Evolutionary conservation across 2,329 filamentous ascomycete genomes (phyloP), one percentile per base, ranked within the genome.

Genomic region (Plenodomus biglobosus): DNA sequence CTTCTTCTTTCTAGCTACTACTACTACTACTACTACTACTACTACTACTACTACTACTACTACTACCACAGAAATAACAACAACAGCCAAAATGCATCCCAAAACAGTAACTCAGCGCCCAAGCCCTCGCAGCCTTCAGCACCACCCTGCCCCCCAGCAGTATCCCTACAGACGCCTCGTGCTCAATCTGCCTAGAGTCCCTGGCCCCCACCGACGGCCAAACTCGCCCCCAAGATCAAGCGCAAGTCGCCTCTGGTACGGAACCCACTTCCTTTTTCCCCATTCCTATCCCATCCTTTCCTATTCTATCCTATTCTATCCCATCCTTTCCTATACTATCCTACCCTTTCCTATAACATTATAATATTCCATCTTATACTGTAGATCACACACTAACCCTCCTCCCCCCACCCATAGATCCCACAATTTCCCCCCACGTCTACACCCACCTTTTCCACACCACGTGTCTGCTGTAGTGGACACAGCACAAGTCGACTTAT

Each of bases 101-200:
- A 15, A 3, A 6, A 32, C 3, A 32, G 8, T 3, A 3, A 32
- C 15, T 15, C 27, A 6, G 27, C 27, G 15, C 27, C 27, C 6
- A 32, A 11, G 27, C 39, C 32, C 24, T 37, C 36, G 20, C 36
- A 2, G 21, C 13, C 37, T 38, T 39, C 37, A 40, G 24, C 4
- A 17, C 36, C n/a, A 32, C 24, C 37, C 18, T 35, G 36, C 27
- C 6, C 27, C 8, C 27, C 27, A 15, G 13, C 8, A 24, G 18
- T 22, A 38, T 15, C 27, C 27, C 27, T 11, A 15, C 27, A n/a
- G 37, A 34, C 11, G 3, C 7, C 16, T 22, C 8, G 8, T 48
- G 45, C 40, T 8, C 18, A 18, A 48, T 48, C 45, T 48, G 45
- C 27, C 45, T 48, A 36, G 40, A 48, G 19, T 2, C 24, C 19